These are phyloP conservation scores for Arthrobotrys megalospora DNA, from an alignment of 2,329 filamentous ascomycete species.

Conservation along the genomic window DNA sequence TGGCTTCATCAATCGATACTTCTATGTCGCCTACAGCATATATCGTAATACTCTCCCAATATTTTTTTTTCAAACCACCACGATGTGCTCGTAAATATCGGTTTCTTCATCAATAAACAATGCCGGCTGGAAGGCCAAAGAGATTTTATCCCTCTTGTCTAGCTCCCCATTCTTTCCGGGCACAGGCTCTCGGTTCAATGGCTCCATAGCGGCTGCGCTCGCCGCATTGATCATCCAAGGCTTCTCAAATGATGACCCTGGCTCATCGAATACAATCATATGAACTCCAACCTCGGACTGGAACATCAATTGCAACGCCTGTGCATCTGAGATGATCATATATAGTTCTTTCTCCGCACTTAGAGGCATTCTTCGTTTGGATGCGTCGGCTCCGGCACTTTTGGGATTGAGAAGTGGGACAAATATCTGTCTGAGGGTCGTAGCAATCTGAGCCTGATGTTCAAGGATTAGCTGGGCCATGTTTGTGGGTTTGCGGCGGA, in stretches of 20 bases:
- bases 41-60: too few relatives aligned
- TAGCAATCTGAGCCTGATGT: conserved; percentile 40
- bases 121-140: conserved; percentile 46
- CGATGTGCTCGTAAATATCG: conserved; percentile 33
- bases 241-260: conserved; percentile 28
- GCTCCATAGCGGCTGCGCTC: conserved; percentile 7
- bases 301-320: conserved; percentile 60
- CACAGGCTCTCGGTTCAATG: neutral
- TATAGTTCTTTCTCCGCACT: conserved; percentile 48
- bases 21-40: too few relatives aligned
- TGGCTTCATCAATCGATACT: too few relatives aligned
- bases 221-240: conserved; percentile 51
- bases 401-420: conserved; percentile 44
- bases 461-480: conserved; percentile 30
- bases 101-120: conserved; percentile 38
- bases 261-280: conserved; percentile 37
- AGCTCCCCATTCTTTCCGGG: conserved; percentile 10
- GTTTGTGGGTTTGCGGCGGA: conserved; percentile 47
- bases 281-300: conserved; percentile 48
- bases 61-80: neutral
- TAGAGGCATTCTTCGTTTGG: conserved; percentile 21
- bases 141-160: conserved; percentile 12
- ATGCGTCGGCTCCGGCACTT: neutral
- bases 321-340: conserved; percentile 50
- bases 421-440: conserved; percentile 45